phyloP scores from a whole-genome alignment of 495 filamentous ascomycete genomes.

The Cercophora samala region DNA sequence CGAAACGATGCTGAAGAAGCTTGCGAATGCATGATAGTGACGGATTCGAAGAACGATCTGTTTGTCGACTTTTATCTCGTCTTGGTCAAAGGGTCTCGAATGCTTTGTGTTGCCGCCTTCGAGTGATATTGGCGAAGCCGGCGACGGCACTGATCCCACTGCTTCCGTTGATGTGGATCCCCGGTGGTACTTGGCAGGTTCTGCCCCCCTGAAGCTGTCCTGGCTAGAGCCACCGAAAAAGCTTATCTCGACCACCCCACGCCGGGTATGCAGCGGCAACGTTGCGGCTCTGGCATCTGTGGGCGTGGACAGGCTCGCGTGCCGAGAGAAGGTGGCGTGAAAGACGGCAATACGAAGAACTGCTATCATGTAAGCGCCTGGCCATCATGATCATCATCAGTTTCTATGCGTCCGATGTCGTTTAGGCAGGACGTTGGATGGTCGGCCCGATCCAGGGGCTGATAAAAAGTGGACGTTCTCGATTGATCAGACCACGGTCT shows the following conservation, averaged over 20 bases:
- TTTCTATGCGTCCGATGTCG: not conserved
- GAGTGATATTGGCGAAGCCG: not conserved
- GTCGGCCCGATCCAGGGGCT: not conserved
- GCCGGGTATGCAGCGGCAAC: not conserved
- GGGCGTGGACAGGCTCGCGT: not conserved
- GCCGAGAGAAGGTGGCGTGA: not conserved
- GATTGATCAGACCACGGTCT: not conserved
- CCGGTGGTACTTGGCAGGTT: not conserved
- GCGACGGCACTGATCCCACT: not conserved
- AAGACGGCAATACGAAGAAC: not conserved
- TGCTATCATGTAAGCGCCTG: not conserved
- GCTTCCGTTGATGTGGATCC: not conserved
- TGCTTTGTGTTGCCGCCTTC: not conserved
- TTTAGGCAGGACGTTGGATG: not conserved
- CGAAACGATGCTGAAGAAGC: not conserved
- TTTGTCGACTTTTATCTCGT: not conserved
- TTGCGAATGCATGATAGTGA: not conserved
- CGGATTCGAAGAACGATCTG: not conserved
- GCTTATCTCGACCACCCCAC: conserved; percentile 4
- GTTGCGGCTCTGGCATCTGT: not conserved
- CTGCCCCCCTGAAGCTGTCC: not conserved
- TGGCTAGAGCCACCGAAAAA: not conserved
- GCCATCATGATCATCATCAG: conserved; percentile 1
- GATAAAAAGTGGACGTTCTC: not conserved
- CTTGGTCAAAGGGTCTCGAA: not conserved